Evolutionary conservation across 441 rosid species (phyloP).

Genomic region (Adansonia rubrostipa): DNA sequence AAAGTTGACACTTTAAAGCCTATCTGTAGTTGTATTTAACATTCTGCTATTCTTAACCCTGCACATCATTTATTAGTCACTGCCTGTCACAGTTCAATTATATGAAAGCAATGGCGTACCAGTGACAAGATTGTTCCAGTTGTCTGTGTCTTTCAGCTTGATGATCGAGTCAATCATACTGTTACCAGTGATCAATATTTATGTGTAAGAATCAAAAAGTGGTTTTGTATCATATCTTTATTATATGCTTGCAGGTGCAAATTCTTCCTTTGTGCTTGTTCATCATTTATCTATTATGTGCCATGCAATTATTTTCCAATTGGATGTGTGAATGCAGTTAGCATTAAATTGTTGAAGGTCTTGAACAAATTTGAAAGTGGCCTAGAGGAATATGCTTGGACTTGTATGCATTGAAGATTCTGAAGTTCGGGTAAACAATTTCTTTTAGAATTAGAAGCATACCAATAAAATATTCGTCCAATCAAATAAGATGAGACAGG

Average conservation of each 20-base stretch:
- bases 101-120: constrained; percentile 82
- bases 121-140: constrained; percentile 91
- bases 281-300: no score
- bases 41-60: background rate
- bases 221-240: background rate
- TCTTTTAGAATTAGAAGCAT: no score
- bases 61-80: constrained; percentile 49
- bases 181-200: no score
- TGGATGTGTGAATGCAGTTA: background rate
- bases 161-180: no score
- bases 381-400: constrained; percentile 85
- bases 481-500: no score
- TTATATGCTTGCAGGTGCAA: constrained; percentile 8
- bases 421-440: no score
- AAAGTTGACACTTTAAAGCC: background rate
- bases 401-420: constrained; percentile 34
- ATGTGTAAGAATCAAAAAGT: constrained; percentile 43
- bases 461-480: no score
- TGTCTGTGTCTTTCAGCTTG: constrained; percentile 37
- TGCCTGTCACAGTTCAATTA: constrained; percentile 65
- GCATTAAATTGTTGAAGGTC: constrained; percentile 50
- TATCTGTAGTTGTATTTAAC: background rate
- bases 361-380: constrained; percentile 87
- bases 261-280: background rate
- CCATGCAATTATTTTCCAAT: no score